A percentile compares a stretch with the other conserved stretches of the same genome.
Evolutionary conservation across 305 asterid genomes (phyloP).

Genomic region (Plantago lanceolata): DNA sequence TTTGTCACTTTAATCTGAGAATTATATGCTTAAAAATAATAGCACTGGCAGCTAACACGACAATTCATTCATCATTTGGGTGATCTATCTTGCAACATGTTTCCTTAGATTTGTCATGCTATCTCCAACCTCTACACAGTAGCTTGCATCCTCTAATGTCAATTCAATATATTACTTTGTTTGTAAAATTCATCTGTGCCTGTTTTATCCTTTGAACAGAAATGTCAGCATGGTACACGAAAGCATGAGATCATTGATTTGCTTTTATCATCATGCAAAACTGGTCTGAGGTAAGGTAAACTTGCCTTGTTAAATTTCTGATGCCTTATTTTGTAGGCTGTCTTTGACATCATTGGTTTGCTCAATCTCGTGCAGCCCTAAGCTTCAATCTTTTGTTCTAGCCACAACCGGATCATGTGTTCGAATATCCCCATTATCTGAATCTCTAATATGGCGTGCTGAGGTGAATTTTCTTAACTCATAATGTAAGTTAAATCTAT

Average conservation of each 20-base stretch:
- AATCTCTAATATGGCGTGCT: constrained; percentile 85
- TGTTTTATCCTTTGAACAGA: constrained; percentile 34
- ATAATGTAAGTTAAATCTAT: constrained; percentile 19
- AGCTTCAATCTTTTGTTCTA: constrained; percentile 46
- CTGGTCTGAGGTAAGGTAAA: constrained; percentile 52
- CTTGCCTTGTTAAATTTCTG: constrained; percentile 13
- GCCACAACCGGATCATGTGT: constrained; percentile 58
- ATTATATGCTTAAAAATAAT: too few relatives aligned
- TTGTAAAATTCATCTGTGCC: too few relatives aligned
- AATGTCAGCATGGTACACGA: constrained; percentile 45
- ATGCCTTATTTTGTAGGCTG: constrained; percentile 12
- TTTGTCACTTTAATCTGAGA: too few relatives aligned
- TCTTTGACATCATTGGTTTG: constrained; percentile 22
- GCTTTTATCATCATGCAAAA: constrained; percentile 50
- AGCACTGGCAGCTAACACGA: too few relatives aligned
- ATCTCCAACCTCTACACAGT: too few relatives aligned
- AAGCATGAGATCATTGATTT: constrained; percentile 59
- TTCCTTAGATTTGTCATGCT: too few relatives aligned
- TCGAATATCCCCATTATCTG: constrained; percentile 59
- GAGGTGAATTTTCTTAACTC: constrained; percentile 52
- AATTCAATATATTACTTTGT: too few relatives aligned
- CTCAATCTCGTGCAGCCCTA: constrained; percentile 48
- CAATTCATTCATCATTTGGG: too few relatives aligned
- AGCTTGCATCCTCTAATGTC: too few relatives aligned
- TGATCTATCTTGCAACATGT: too few relatives aligned